phyloP scores from a whole-genome alignment of 164 flowering plant species.

The Malania oleifera region DNA sequence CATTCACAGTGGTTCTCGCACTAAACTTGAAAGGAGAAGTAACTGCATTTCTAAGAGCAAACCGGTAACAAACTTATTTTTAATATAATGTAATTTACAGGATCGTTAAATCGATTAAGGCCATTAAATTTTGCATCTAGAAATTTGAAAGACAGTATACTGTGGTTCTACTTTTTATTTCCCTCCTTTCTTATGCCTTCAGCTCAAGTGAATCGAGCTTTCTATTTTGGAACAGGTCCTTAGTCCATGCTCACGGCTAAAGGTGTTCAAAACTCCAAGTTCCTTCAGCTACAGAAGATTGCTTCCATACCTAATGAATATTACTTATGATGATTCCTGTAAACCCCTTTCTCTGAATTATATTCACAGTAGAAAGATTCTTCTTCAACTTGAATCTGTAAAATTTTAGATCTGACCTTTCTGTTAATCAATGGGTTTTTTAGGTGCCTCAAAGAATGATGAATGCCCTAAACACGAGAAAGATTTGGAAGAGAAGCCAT shows the following conservation, averaged over 20 bases:
- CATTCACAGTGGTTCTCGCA: not conserved
- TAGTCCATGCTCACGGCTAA: slow-evolving; percentile 27
- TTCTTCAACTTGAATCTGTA: not conserved
- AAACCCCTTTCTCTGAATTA: slow-evolving; percentile 10
- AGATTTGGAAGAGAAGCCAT: slow-evolving; percentile 14
- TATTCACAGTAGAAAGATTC: not conserved
- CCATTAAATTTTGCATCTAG: no score
- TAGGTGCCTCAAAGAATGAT: slow-evolving; percentile 24
- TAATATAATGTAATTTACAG: not conserved
- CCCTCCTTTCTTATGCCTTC: not conserved
- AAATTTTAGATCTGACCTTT: not conserved
- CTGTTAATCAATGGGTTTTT: not conserved
- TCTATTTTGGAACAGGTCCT: slow-evolving; percentile 19
- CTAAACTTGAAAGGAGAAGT: not conserved
- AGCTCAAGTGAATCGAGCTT: not conserved
- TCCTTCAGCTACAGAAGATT: slow-evolving; percentile 54
- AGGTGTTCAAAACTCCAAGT: slow-evolving; percentile 32
- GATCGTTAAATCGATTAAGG: no score
- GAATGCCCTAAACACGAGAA: slow-evolving; percentile 17
- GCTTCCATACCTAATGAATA: slow-evolving; percentile 55
- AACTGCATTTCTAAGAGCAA: slow-evolving; percentile 2
- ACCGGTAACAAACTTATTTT: slow-evolving; percentile 6
- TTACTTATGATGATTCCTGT: slow-evolving; percentile 32
- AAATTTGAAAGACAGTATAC: no score
- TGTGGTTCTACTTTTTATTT: no score